Conservation (phyloP, 768 basidiomycete genomes). For the Russula dissimulans region DNA sequence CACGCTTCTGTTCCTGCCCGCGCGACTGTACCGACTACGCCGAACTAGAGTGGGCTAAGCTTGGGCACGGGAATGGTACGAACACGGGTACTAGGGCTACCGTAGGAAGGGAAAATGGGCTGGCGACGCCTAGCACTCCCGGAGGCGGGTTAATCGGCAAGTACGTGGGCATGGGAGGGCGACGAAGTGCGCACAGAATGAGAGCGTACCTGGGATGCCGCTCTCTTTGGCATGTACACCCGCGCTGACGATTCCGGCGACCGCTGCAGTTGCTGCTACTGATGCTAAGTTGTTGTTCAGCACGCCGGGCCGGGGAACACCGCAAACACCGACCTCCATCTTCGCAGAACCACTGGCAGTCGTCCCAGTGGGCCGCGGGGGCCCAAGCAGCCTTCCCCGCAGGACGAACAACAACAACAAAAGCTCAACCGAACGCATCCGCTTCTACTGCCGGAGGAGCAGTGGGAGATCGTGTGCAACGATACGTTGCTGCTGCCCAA, state of each 20-base stretch:
- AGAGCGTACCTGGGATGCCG: conserved; percentile 20
- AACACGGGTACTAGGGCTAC: not conserved
- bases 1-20: conserved; percentile 17
- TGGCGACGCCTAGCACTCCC: conserved; percentile 18
- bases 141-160: conserved; percentile 66
- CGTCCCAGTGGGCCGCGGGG: too few relatives aligned
- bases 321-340: not conserved
- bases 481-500: conserved; percentile 72
- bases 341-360: too few relatives aligned
- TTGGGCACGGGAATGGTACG: too few relatives aligned
- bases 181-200: conserved; percentile 30
- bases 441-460: conserved; percentile 38
- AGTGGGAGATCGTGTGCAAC: conserved; percentile 84
- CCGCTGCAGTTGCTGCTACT: not conserved
- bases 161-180: conserved; percentile 67
- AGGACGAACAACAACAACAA: conserved; percentile 20
- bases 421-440: conserved; percentile 14
- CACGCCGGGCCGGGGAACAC: conserved; percentile 22
- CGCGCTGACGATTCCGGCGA: not conserved
- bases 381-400: conserved; percentile 10
- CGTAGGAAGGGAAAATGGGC: not conserved
- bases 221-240: not conserved
- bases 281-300: not conserved
- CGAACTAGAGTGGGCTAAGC: conserved; percentile 32
- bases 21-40: conserved; percentile 24